Percentiles rank a stretch among this genome's conserved stretches.
Conservation (phyloP, 148 eudicot genomes). For the Hydrangea macrophylla region DNA sequence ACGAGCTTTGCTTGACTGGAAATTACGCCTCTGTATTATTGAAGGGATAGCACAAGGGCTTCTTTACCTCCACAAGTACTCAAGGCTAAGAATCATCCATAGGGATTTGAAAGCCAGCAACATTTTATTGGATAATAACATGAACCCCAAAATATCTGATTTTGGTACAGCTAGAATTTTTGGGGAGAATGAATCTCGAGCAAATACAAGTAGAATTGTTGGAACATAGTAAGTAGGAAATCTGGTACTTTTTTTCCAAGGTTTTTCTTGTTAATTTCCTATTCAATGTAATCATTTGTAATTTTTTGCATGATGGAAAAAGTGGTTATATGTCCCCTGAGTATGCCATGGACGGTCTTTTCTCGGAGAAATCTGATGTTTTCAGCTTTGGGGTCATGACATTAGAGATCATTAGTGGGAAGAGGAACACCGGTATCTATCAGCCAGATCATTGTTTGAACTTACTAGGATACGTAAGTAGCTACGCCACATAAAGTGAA, state of each 20-base stretch:
- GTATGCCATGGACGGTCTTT: background rate
- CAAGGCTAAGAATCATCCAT: too few relatives aligned
- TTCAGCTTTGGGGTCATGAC: conserved; percentile 9
- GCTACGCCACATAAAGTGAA: too few relatives aligned
- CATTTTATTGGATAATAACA: too few relatives aligned
- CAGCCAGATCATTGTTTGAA: background rate
- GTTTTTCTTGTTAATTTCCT: too few relatives aligned
- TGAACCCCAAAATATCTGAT: too few relatives aligned
- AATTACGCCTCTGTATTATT: background rate
- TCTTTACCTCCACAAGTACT: conserved; percentile 4
- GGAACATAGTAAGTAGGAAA: background rate
- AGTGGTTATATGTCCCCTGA: background rate
- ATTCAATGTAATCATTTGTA: background rate
- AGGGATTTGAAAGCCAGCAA: too few relatives aligned
- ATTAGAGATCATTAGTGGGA: conserved; percentile 7
- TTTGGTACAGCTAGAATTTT: too few relatives aligned
- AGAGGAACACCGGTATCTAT: conserved; percentile 5
- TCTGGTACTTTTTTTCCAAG: background rate
- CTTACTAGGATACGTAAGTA: conserved; percentile 3
- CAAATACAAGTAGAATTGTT: background rate
- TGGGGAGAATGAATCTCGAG: too few relatives aligned
- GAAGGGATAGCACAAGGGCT: conserved; percentile 2
- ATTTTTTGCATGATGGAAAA: background rate
- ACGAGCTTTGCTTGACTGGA: background rate
- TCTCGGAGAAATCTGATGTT: conserved; percentile 7